phyloP scores from a whole-genome alignment of 2,329 filamentous ascomycete species.

The Bipolaris cookei region DNA sequence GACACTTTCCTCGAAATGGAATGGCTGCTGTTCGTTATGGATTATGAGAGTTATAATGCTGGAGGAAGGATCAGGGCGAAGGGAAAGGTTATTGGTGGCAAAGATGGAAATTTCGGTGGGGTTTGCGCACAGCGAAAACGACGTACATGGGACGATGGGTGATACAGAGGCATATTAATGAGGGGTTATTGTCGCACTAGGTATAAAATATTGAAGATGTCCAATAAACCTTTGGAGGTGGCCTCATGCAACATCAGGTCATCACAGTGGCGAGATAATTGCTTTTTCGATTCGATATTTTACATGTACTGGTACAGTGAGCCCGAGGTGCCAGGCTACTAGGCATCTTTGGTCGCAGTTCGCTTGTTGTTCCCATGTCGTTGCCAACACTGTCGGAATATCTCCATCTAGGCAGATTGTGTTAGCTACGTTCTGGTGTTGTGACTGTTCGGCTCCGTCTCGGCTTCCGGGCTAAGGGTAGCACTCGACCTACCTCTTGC shows the following conservation, averaged over 20 bases:
- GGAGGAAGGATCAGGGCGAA: background rate
- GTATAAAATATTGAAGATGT: background rate
- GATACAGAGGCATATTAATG: background rate
- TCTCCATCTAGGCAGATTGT: conserved; percentile 73
- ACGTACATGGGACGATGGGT: background rate
- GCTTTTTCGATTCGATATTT: background rate
- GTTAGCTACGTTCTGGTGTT: background rate
- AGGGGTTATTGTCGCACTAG: background rate
- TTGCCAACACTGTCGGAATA: conserved; percentile 91
- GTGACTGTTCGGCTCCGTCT: conserved; percentile 15
- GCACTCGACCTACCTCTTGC: conserved; percentile 71
- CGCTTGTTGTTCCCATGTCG: conserved; percentile 83
- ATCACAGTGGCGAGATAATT: background rate
- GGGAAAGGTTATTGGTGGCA: background rate
- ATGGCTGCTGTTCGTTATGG: background rate
- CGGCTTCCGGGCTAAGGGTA: conserved; percentile 32
- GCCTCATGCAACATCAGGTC: background rate
- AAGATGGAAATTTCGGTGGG: background rate
- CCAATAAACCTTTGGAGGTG: background rate
- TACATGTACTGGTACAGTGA: conserved; percentile 3
- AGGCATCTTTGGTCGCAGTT: conserved; percentile 76
- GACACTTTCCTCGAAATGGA: background rate
- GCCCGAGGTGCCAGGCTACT: conserved; percentile 10
- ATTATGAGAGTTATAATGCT: background rate
- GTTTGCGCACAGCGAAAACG: background rate